A percentile compares a stretch with the other conserved stretches of the same genome.
Conservation (phyloP, 805 yeast genomes). For the Saccharomycopsis sp. region DNA sequence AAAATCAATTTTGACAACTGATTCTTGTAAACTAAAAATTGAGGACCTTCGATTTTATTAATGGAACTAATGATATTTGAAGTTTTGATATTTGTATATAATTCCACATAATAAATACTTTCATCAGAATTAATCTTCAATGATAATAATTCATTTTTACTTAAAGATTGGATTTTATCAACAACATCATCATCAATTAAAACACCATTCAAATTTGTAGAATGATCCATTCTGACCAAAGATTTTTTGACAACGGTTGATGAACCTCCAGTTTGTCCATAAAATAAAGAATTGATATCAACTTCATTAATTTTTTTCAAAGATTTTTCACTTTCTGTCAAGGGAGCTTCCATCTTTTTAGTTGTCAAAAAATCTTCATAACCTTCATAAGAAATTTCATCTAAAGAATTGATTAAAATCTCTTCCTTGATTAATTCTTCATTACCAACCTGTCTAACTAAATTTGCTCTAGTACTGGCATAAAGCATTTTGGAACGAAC, state of each 20-base stretch:
- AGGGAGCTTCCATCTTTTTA: conserved; percentile 32
- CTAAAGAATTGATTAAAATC: conserved; percentile 40
- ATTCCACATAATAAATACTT: conserved; percentile 30
- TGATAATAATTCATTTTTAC: conserved; percentile 23
- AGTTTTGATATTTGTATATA: conserved; percentile 21
- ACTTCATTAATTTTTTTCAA: conserved; percentile 34
- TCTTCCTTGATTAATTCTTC: conserved; percentile 26
- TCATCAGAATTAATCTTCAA: conserved; percentile 47
- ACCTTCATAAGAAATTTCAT: conserved; percentile 42
- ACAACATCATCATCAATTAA: conserved; percentile 24
- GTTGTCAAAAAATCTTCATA: conserved; percentile 33
- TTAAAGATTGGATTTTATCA: neutral
- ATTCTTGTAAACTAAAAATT: conserved; percentile 44
- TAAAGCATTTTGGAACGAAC: conserved; percentile 86
- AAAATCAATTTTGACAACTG: conserved; percentile 37
- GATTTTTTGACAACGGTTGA: conserved; percentile 18
- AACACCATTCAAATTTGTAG: conserved; percentile 11
- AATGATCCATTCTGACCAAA: conserved; percentile 18
- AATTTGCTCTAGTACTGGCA: conserved; percentile 78
- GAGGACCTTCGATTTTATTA: conserved; percentile 33
- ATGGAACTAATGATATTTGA: conserved; percentile 27
- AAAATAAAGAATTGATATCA: conserved; percentile 29
- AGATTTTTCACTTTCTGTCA: conserved; percentile 50
- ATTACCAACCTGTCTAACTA: conserved; percentile 66
- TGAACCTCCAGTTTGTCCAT: conserved; percentile 1